These are phyloP conservation scores for Ramichloridium luteum DNA, from an alignment of 2,329 filamentous ascomycete species.

Conservation along the genomic window DNA sequence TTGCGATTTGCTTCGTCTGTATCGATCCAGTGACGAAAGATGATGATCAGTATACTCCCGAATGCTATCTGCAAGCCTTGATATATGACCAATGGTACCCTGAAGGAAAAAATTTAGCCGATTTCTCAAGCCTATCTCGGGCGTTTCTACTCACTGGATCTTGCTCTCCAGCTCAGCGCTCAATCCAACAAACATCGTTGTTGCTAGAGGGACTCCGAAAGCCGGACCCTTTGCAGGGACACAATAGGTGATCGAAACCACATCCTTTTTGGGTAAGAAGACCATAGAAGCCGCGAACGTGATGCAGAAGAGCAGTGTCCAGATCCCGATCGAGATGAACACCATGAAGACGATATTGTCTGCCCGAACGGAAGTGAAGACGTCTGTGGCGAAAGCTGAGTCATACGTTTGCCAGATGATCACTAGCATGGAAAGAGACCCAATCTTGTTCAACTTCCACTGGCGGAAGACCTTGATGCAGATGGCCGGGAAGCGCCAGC, in stretches of 20 bases:
- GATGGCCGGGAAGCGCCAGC: constrained; percentile 42
- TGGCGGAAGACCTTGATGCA: constrained; percentile 43
- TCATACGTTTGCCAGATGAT: constrained; percentile 55
- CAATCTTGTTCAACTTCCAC: constrained; percentile 35
- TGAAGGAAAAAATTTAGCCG: too few relatives aligned
- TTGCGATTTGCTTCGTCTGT: constrained; percentile 49
- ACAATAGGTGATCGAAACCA: constrained; percentile 61
- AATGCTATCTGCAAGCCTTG: constrained; percentile 34
- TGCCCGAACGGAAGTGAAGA: constrained; percentile 45
- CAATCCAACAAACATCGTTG: constrained; percentile 53
- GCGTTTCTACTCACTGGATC: too few relatives aligned
- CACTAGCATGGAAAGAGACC: constrained; percentile 35
- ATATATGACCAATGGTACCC: constrained; percentile 50
- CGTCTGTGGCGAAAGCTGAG: constrained; percentile 51
- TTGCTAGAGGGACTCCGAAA: constrained; percentile 55
- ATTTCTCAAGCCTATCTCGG: too few relatives aligned
- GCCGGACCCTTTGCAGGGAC: constrained; percentile 61
- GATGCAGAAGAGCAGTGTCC: constrained; percentile 49
- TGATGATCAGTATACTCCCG: constrained; percentile 31
- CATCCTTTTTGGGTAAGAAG: constrained; percentile 47
- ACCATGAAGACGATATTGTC: constrained; percentile 54
- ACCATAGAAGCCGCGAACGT: constrained; percentile 44
- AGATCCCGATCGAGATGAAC: constrained; percentile 54
- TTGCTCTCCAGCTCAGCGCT: constrained; percentile 43
- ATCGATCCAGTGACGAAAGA: constrained; percentile 34